Conservation (phyloP, 2,329 filamentous ascomycete species). For the Colletotrichum zoysiae region DNA sequence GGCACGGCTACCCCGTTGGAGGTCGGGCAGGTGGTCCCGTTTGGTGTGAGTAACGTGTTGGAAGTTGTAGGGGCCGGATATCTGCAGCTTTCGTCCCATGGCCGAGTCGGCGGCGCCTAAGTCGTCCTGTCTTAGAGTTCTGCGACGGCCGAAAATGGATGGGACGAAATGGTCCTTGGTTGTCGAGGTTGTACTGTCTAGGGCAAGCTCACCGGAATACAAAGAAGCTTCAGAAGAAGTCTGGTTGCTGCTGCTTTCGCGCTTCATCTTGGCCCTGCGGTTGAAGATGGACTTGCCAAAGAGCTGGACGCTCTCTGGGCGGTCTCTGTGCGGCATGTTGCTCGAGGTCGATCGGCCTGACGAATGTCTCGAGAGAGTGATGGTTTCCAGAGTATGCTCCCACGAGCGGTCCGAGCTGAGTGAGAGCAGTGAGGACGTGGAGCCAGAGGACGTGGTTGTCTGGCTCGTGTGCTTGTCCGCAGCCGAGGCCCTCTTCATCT, state of each 20-base stretch:
- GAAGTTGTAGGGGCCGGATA: constrained; percentile 76
- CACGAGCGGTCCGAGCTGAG: constrained; percentile 61
- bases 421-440: constrained; percentile 64
- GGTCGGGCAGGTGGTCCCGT: constrained; percentile 60
- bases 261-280: constrained; percentile 64
- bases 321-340: constrained; percentile 65
- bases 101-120: constrained; percentile 39
- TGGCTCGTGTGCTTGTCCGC: constrained; percentile 61
- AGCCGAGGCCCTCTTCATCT: constrained; percentile 68
- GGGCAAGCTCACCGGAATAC: constrained; percentile 59
- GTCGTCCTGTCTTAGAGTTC: constrained; percentile 48
- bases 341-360: constrained; percentile 68
- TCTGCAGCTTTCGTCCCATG: constrained; percentile 60
- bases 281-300: constrained; percentile 72
- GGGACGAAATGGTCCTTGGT: constrained; percentile 62
- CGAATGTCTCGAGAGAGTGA: constrained; percentile 66
- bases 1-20: constrained; percentile 55
- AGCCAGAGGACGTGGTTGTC: constrained; percentile 66
- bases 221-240: constrained; percentile 62
- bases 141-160: constrained; percentile 65
- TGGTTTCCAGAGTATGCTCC: constrained; percentile 63
- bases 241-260: constrained; percentile 61
- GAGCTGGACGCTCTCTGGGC: constrained; percentile 70
- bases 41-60: constrained; percentile 73
- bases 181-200: constrained; percentile 50